These are phyloP conservation scores for Ophiosphaerella herpotricha DNA, from an alignment of 2,329 filamentous ascomycete genomes.

Conservation along the genomic window DNA sequence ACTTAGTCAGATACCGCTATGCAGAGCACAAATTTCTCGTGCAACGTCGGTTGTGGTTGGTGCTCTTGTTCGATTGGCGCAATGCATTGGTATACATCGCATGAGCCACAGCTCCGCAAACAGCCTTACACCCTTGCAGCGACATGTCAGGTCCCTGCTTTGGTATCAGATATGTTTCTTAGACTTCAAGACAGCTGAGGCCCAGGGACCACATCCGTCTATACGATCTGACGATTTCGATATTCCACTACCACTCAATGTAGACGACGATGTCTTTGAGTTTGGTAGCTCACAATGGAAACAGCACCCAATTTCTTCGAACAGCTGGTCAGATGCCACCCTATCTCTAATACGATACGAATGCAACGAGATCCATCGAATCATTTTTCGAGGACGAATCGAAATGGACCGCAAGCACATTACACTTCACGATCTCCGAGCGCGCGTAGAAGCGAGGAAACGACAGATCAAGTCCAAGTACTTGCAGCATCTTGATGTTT, in stretches of 20 bases:
- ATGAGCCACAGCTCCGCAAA: slow-evolving; percentile 40
- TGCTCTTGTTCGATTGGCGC: slow-evolving; percentile 43
- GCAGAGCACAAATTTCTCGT: slow-evolving; percentile 45
- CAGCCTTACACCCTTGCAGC: slow-evolving; percentile 41
- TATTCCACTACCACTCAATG: slow-evolving; percentile 43
- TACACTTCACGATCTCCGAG: slow-evolving; percentile 43
- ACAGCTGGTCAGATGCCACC: slow-evolving; percentile 43
- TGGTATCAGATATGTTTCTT: slow-evolving; percentile 48
- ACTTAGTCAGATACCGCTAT: slow-evolving; percentile 38
- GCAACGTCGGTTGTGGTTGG: slow-evolving; percentile 46
- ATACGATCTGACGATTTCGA: slow-evolving; percentile 46
- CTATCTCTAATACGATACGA: slow-evolving; percentile 44
- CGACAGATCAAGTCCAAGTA: slow-evolving; percentile 42
- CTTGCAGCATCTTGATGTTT: slow-evolving; percentile 39
- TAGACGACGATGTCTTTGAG: slow-evolving; percentile 46
- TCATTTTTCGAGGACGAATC: slow-evolving; percentile 44
- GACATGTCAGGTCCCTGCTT: slow-evolving; percentile 42
- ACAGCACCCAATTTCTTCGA: slow-evolving; percentile 35
- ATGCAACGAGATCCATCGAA: slow-evolving; percentile 45
- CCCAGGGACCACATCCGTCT: slow-evolving; percentile 44
- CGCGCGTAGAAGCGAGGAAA: slow-evolving; percentile 41
- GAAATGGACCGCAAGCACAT: slow-evolving; percentile 46
- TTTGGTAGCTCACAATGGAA: slow-evolving; percentile 43
- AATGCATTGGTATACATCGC: slow-evolving; percentile 47
- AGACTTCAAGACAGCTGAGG: slow-evolving; percentile 46